Percentiles rank a stretch among this genome's conserved stretches.
These are phyloP conservation scores for Epichloe uncinata DNA, from an alignment of 2,329 filamentous ascomycete genomes.

Conservation along the genomic window DNA sequence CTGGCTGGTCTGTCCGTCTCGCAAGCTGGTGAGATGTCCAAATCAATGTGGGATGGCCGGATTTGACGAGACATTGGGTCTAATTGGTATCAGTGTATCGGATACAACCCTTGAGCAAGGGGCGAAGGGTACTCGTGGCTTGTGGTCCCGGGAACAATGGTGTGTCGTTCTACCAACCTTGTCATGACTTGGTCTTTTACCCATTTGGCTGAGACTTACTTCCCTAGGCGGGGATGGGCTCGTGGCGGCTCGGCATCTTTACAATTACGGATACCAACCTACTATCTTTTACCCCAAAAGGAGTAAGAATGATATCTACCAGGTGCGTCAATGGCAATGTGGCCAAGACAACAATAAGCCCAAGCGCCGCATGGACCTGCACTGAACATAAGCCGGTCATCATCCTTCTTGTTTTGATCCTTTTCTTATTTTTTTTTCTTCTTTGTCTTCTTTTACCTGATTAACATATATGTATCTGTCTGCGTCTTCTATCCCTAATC, in stretches of 20 bases:
- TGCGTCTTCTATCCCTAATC: not conserved
- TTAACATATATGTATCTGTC: not conserved
- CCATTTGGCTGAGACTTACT: not conserved
- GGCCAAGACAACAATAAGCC: too few species aligned
- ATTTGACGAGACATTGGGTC: not conserved
- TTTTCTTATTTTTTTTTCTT: conserved; percentile 7
- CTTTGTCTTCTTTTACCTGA: conserved; percentile 5
- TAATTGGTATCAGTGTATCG: conserved; percentile 50
- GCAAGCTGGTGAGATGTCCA: conserved; percentile 53
- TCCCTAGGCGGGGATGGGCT: conserved; percentile 77
- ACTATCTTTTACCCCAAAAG: conserved; percentile 89
- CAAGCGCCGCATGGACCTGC: not conserved
- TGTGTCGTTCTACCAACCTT: conserved; percentile 12
- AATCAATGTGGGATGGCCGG: not conserved
- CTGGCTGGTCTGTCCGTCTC: conserved; percentile 86
- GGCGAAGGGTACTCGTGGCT: conserved; percentile 67
- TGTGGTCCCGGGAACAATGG: conserved; percentile 75
- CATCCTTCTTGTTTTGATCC: not conserved
- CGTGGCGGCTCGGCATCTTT: conserved; percentile 82
- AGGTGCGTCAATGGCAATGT: conserved; percentile 34
- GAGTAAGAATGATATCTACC: conserved; percentile 79
- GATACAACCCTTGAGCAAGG: conserved; percentile 62
- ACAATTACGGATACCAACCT: conserved; percentile 82
- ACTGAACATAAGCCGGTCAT: not conserved
- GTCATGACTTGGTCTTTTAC: not conserved